Evolutionary conservation across 768 basidiomycete species (phyloP), one percentile per base, ranked within the genome.

Genomic region (Fibroporia radiculosa): DNA sequence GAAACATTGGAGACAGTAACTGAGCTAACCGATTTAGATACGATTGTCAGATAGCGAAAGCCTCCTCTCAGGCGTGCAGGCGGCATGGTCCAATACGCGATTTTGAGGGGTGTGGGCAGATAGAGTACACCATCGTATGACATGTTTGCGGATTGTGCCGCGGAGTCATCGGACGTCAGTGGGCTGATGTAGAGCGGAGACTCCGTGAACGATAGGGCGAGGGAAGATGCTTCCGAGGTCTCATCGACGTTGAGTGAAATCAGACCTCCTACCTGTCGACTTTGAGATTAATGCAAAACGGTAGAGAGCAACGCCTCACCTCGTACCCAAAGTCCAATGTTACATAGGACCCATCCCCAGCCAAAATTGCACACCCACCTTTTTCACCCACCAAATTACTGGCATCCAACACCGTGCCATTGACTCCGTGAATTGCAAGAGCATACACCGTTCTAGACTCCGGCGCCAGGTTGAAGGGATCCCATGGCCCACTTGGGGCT

Each of bases 131-230:
- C 63, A 42, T 71, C 68, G 22, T 76, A 73, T 33, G 65, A 70
- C 13, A 68, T 70, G 4, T 73, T 75, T 4, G 58, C 50, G 1
- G 60, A 47, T 1, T 61, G 54, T 24, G 52, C 55, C 4, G 62
- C 48, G 0, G 64, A 64, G 55, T 78, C 77, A 48, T 78, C 77
- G 0, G 77, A 77, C 0, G 69, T 67, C 1, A 62, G 58, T 1
- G 76, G 72, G 16, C 72, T 67, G 25, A 79, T 76, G 63, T 75
- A 78, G 29, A 63, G 40, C 0, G 77, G 70, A 0, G 77, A 79
- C 49, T 80, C 77, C 1, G 75, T 75, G 65, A 78, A 80, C 0
- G 77, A 72, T 24, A 80, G 68, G 0, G 74, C 68, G 8, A 77
- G 54, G 0, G 67, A 50, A 0, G 74, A 65, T 0, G 52, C 48